Base-by-base conservation (phyloP, 2,329 filamentous ascomycete genomes). In the Metarhizium sp. region DNA sequence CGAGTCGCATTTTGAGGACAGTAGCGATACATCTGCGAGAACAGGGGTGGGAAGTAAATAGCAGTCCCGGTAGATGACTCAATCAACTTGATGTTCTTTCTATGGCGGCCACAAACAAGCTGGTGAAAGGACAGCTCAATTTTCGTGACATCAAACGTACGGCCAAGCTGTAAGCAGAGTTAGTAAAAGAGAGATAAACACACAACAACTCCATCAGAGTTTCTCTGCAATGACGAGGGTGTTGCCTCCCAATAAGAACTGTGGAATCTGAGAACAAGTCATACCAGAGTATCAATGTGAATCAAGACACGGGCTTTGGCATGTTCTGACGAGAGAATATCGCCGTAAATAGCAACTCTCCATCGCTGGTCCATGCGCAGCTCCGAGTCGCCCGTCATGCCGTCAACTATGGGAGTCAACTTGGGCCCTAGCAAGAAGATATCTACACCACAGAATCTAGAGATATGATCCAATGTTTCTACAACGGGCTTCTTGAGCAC, bases 81-180 rank as follows among this genome's bases (percentile, higher is more conserved):
- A 66, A 99, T 96, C 64, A 94, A 77, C 76, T 97, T 97, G 75
- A 99, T 96, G 70, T 96, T 96, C 77, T 96, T 95, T 63, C 94
- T 84, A 63, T 92, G 92, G 51, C 94, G 88, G 51, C 94, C 94
- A 69, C 92, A 96, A 51, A 97, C 85, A 55, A 96, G 79, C 56
- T 91, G 94, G 69, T 99, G 94, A 68, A 96, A 81, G 30, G 90
- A 89, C 51, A 92, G 75, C 63, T 96, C 92, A 57, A 96, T 79
- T 66, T 88, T 88, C 65, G 91, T 84, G 50, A 80, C 84, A 69
- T 96, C 91, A 54, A 94, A 87, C 56, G 84, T 75, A 61, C 87
- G 84, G 55, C 84, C 83, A 58, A 90, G 84, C 85, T 88, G 66
- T 29, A 18, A 25, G 20, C 4, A 34, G 36, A 6, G 58, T 66